Evolutionary conservation across 2,329 filamentous ascomycete genomes (phyloP), one percentile per base, ranked within the genome.

Genomic region (Aschersonia sp.): DNA sequence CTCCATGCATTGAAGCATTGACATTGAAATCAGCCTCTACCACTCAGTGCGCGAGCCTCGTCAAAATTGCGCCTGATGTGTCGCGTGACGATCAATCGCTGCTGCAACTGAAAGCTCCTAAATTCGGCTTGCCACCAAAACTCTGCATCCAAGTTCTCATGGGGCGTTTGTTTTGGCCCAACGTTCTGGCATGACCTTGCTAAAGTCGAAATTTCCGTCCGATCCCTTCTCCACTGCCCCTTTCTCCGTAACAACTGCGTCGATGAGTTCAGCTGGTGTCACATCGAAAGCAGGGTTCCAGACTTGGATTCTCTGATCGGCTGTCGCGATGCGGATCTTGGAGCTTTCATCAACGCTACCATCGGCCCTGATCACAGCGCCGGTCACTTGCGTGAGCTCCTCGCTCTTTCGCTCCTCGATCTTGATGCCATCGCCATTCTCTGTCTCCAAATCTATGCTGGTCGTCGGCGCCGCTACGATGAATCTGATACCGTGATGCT

Each of bases 261-360:
- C 92, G 53, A 98, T 95, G 47, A 95, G 69, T 52, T 79, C 78
- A 39, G 84, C 79, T 0, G 92, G 90, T 8, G 92, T 98, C 35
- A 98, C 86, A 59, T 98, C 92, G 61, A 98, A 98, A 0, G 88
- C 85, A 32, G 92, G 92, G 62, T 98, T 98, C 89, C 92, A 98
- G 7, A 97, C 88, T 41, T 76, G 71, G 52, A 97, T 88, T 2
- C 79, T 79, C 59, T 80, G 76, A 53, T 82, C 75, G 0, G 90
- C 90, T 46, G 87, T 90, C 41, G 84, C 87, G 32, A 97, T 78
- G 10, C 83, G 79, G 48, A 82, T 83, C 14, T 80, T 79, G 45
- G 71, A 70, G 44, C 66, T 71, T 29, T 79, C 65, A 54, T 87
- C 78, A 0, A 90, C 69, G 5, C 67, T 74, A 1, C 81, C 81